Conservation (phyloP, 176 grass and related monocot genomes). For the Poa pratensis region DNA sequence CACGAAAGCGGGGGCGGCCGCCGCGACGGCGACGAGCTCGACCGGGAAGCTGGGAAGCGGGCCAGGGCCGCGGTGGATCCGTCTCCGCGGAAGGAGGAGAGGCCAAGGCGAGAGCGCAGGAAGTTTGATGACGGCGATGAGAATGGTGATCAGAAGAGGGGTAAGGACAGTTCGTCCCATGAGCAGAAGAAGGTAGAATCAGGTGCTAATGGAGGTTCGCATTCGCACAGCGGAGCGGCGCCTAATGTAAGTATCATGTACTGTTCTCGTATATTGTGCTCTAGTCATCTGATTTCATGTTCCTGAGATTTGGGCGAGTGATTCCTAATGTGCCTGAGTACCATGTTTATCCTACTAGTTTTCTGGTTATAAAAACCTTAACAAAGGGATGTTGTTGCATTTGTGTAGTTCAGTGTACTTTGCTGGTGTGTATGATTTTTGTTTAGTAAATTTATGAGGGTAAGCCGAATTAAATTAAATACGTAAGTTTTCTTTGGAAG, state of each 20-base stretch:
- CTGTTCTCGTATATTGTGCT: neutral
- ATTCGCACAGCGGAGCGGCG: slow-evolving; percentile 37
- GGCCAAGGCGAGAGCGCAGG: slow-evolving; percentile 44
- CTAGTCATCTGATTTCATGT: slow-evolving; percentile 13
- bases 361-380: neutral
- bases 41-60: slow-evolving; percentile 49
- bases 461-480: neutral
- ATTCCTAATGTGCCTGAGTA: neutral
- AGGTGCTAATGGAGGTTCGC: slow-evolving; percentile 37
- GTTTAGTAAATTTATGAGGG: neutral
- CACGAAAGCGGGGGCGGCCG: slow-evolving; percentile 15
- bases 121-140: slow-evolving; percentile 50
- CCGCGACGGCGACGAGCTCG: slow-evolving; percentile 25
- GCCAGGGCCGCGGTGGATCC: slow-evolving; percentile 61
- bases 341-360: neutral
- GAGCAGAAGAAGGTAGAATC: slow-evolving; percentile 42
- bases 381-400: neutral
- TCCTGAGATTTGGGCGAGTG: slow-evolving; percentile 18
- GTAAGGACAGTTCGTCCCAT: slow-evolving; percentile 40
- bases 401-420: neutral
- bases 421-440: neutral
- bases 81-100: slow-evolving; percentile 44
- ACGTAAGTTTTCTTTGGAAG: neutral
- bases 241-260: slow-evolving; percentile 58
- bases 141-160: slow-evolving; percentile 53